A percentile compares a stretch with the other conserved stretches of the same genome.
Evolutionary conservation across 2,329 filamentous ascomycete genomes (phyloP).

Genomic region (Colletotrichum musae): DNA sequence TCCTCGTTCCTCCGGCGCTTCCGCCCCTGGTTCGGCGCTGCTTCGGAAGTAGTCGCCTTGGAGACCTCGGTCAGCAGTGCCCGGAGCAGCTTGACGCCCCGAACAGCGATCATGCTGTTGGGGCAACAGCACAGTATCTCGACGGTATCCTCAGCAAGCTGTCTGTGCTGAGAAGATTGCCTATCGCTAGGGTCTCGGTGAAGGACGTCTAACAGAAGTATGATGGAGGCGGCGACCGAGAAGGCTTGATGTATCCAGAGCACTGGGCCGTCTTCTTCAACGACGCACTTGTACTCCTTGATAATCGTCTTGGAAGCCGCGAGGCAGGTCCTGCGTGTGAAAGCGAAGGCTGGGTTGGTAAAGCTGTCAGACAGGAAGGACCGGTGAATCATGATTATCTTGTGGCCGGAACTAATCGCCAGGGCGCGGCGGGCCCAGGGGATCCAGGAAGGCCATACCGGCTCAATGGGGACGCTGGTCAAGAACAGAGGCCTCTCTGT

Average conservation of each 20-base stretch:
- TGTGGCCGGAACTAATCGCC: slow-evolving; percentile 55
- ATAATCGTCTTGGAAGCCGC: slow-evolving; percentile 57
- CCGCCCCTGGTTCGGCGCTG: neutral
- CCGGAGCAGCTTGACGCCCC: slow-evolving; percentile 54
- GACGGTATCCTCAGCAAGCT: slow-evolving; percentile 51
- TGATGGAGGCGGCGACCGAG: slow-evolving; percentile 48
- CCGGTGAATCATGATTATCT: slow-evolving; percentile 59
- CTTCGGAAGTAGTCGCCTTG: neutral
- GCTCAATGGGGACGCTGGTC: slow-evolving; percentile 46
- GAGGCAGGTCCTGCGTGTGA: slow-evolving; percentile 54
- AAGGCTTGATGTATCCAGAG: slow-evolving; percentile 50
- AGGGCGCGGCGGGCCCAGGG: slow-evolving; percentile 52
- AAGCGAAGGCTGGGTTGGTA: slow-evolving; percentile 50
- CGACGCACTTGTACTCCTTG: slow-evolving; percentile 45
- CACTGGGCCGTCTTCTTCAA: slow-evolving; percentile 43
- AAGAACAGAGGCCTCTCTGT: slow-evolving; percentile 49
- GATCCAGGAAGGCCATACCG: slow-evolving; percentile 50
- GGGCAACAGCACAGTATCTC: slow-evolving; percentile 49
- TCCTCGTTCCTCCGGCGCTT: slow-evolving; percentile 11
- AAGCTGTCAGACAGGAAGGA: slow-evolving; percentile 53
- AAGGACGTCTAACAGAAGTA: slow-evolving; percentile 49
- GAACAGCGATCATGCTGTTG: slow-evolving; percentile 55
- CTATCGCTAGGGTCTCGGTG: slow-evolving; percentile 44
- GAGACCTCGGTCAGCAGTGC: slow-evolving; percentile 47
- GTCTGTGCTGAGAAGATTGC: slow-evolving; percentile 50